Percentiles rank a stretch among this genome's conserved stretches.
Conservation (phyloP, 805 yeast genomes). For the Pichia membranifaciens region DNA sequence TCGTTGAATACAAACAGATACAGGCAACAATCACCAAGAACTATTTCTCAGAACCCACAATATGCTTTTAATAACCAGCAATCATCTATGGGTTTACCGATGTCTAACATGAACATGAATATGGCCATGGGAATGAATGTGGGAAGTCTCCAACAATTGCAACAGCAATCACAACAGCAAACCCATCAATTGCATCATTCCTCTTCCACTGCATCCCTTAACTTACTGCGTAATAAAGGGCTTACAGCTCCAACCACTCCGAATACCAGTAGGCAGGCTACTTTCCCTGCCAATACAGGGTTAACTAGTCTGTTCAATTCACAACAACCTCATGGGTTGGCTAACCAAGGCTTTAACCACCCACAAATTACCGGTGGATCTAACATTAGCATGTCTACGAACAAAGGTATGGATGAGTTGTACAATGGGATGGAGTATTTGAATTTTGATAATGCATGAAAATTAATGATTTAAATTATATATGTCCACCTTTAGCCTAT, state of each 20-base stretch:
- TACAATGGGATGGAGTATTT: conserved; percentile 27
- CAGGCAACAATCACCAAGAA: conserved; percentile 33
- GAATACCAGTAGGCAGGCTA: conserved; percentile 16
- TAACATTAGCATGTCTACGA: conserved; percentile 13
- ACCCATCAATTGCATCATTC: conserved; percentile 25
- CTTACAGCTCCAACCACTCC: conserved; percentile 20
- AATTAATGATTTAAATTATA: conserved; percentile 4
- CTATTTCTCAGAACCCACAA: conserved; percentile 18
- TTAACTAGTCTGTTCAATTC: background rate
- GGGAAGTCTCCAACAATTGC: conserved; percentile 14
- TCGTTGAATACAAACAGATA: conserved; percentile 27
- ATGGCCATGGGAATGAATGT: background rate
- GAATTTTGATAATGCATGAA: conserved; percentile 28
- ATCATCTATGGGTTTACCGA: background rate
- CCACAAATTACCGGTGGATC: conserved; percentile 29
- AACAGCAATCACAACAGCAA: conserved; percentile 19
- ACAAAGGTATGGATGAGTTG: conserved; percentile 23
- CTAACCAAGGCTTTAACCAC: conserved; percentile 18
- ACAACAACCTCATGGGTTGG: background rate
- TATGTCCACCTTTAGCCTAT: background rate
- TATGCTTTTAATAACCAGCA: conserved; percentile 2
- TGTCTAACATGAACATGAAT: background rate
- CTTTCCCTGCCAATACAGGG: conserved; percentile 8
- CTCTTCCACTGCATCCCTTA: conserved; percentile 28
- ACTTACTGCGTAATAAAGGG: conserved; percentile 24